Base-by-base conservation (phyloP, 805 yeast genomes). In the Candida ficus region DNA sequence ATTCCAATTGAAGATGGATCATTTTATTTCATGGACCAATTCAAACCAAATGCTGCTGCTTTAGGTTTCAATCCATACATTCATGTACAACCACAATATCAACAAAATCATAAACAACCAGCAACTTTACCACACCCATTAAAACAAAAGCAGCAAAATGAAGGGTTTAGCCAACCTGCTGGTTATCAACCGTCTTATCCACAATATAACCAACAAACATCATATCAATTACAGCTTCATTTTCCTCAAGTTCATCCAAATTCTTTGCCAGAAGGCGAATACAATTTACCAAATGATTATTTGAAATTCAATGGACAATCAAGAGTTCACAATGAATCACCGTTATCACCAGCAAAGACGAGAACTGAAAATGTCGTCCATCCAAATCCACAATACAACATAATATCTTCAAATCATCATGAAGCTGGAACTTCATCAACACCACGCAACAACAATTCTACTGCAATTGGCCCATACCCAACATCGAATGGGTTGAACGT, bases 1-100 rank as follows among this genome's bases (percentile, higher is more conserved):
- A 49, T 52, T 39, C 54, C 64, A 11, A 57, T 66, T 33, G 79
- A 73, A 42, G 78, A 73, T 45, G 78, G 73, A 47, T 69, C 76
- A 1, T 65, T 62, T 44, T 75, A 70, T 49, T 67, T 64, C 41
- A 58, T 72, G 53, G 79, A 73, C 46, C 56, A 61, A 14, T 41
- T 52, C 11, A 47, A 45, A 33, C 49, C 58, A 22, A 44, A 44
- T 33, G 50, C 57, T 11, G 27, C 39, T 20, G 46, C 49, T 8
- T 27, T 46, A 16, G 49, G 47, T 2, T 46, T 34, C 53, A 52
- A 42, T 45, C 56, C 53, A 10, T 38, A 35, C 9, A 32, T 33
- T 19, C 48, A 36, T 49, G 43, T 39, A 25, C 43, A 39, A 29
- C 48, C 44, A 14, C 50, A 42, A 19, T 45, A 42, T 22, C 47